Conservation (phyloP, 108 stramenopile genomes). For the Skeletonema costatum region DNA sequence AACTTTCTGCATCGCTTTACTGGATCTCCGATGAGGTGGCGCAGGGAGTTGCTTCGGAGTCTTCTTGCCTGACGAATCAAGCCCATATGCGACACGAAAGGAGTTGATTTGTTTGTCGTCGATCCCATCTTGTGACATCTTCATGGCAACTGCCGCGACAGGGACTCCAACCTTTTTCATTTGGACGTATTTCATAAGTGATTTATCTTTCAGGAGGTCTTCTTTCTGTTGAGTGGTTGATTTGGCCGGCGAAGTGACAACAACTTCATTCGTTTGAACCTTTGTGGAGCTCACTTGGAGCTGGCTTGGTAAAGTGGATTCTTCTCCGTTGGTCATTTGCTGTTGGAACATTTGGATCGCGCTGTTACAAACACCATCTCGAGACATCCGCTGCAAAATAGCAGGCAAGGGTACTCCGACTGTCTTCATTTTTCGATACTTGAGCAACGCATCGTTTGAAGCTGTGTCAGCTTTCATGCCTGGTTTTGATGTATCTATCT, state of each 20-base stretch:
- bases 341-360: background rate
- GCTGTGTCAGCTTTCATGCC: background rate
- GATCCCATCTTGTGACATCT: conserved; percentile 46
- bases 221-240: conserved; percentile 5
- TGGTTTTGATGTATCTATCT: background rate
- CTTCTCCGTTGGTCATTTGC: background rate
- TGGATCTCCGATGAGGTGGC: conserved; percentile 20
- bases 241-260: background rate
- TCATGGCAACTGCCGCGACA: conserved; percentile 22
- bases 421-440: conserved; percentile 40
- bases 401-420: conserved; percentile 42
- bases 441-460: background rate
- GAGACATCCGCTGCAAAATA: conserved; percentile 37
- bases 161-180: conserved; percentile 50
- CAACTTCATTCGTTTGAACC: background rate
- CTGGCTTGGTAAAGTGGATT: background rate
- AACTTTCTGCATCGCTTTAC: conserved; percentile 49
- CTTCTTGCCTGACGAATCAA: conserved; percentile 5
- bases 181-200: conserved; percentile 30
- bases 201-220: conserved; percentile 26
- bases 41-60: background rate
- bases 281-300: background rate
- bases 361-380: conserved; percentile 15
- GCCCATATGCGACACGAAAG: conserved; percentile 33
- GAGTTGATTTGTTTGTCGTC: conserved; percentile 28